phyloP scores from a whole-genome alignment of 2,329 filamentous ascomycete species.

The Colletotrichum cereale region DNA sequence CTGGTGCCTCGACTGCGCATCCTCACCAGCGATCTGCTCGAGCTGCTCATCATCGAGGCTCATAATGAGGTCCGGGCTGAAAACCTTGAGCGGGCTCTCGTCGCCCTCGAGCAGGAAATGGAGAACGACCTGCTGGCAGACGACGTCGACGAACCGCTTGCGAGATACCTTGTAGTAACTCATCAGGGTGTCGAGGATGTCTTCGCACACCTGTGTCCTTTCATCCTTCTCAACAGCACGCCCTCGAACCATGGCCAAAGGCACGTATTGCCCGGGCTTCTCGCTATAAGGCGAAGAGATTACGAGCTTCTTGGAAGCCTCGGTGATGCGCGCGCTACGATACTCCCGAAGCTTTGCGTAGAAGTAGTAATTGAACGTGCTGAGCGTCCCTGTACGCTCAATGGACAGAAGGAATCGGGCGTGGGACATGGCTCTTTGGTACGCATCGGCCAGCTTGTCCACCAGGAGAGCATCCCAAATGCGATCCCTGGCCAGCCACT shows the following conservation, averaged over 20 bases:
- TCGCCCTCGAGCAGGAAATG: conserved; percentile 64
- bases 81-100: conserved; percentile 63
- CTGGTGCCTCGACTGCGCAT: conserved; percentile 43
- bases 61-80: conserved; percentile 66
- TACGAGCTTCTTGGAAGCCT: no score
- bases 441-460: conserved; percentile 59
- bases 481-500: conserved; percentile 56
- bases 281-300: background rate
- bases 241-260: no score
- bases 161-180: conserved; percentile 73
- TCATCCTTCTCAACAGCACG: conserved; percentile 7
- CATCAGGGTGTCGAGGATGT: conserved; percentile 71
- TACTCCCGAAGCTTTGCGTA: conserved; percentile 50
- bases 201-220: conserved; percentile 38
- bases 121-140: conserved; percentile 70
- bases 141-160: conserved; percentile 72
- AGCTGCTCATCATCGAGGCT: conserved; percentile 62
- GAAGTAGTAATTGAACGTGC: conserved; percentile 68
- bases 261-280: background rate
- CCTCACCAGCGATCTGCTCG: conserved; percentile 70
- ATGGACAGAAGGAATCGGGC: conserved; percentile 64
- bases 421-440: conserved; percentile 62
- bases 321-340: background rate
- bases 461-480: conserved; percentile 58
- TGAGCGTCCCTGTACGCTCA: conserved; percentile 59